Base-by-base conservation (phyloP, 1,284 basidiomycete species). In the Moniliophthora roreri region DNA sequence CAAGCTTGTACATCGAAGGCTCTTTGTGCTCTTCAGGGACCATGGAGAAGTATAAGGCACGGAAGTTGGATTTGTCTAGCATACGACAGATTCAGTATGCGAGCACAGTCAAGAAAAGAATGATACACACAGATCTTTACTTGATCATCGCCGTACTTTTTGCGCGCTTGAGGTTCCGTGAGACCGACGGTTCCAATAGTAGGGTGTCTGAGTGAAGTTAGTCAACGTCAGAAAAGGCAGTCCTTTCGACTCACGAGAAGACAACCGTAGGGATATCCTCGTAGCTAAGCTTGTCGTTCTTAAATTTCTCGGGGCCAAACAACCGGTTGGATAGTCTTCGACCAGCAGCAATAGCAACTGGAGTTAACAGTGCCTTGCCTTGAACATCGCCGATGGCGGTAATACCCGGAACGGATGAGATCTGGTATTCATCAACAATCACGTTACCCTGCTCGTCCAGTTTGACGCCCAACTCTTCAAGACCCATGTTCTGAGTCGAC, bases 261-360 rank as follows among this genome's bases (percentile, higher is more conserved):
- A 98, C 93, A 57, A 97, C 95, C 40, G 86, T 91, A 3, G 97
- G 90, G 59, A 99, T 95, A 69, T 98, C 85, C 41, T 89, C 81
- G 69, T 99, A 99, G 65, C 79, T 81, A 58, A 98, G 80, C 71
- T 95, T 93, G 65, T 98, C 91, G 53, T 89, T 70, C 76, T 90
- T 93, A 78, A 82, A 94, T 70, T 91, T 77, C 51, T 84, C 79
- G 0, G 85, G 85, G 9, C 96, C 97, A 67, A 93, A 99, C 50
- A 99, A 73, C 48, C 97, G 78, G 75, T 98, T 99, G 48, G 87
- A 81, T 37, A 98, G 74, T 57, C 93, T 78, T 53, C 96, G 79
- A 21, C 95, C 96, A 4, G 97, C 97, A 46, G 96, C 96, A 57
- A 99, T 97, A 20, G 96, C 97, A 5, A 99, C 97, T n/a, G 97